phyloP scores from a whole-genome alignment of 805 yeast species.

The Myxozyma sirexii region DNA sequence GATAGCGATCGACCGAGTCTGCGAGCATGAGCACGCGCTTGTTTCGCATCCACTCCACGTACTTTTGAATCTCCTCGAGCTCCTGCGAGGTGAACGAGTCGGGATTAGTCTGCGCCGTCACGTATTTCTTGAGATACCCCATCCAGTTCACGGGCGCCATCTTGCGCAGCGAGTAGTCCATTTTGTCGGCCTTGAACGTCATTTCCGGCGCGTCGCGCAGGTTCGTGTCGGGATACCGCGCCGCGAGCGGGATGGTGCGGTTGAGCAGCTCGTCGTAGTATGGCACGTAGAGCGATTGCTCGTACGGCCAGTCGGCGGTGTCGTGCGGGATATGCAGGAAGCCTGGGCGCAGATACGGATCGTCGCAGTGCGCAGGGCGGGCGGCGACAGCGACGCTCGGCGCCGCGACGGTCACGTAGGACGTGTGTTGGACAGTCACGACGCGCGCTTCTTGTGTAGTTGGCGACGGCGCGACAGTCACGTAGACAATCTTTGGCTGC shows the following conservation, averaged over 20 bases:
- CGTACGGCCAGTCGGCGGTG: background rate
- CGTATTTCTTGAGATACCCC: constrained; percentile 3
- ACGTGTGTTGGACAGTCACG: too few relatives aligned
- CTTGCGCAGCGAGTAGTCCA: background rate
- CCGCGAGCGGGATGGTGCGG: background rate
- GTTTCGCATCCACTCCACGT: constrained; percentile 13
- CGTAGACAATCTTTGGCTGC: too few relatives aligned
- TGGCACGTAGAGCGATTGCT: constrained; percentile 5
- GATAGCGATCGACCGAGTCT: constrained; percentile 24
- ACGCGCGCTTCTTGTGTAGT: too few relatives aligned
- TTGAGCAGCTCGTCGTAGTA: constrained; percentile 1
- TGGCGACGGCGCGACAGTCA: too few relatives aligned
- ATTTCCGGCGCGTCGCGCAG: background rate
- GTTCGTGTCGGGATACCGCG: background rate
- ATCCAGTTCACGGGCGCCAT: constrained; percentile 6
- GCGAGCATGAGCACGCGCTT: constrained; percentile 19
- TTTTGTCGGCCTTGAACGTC: background rate
- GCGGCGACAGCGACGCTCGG: background rate
- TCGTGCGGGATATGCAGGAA: constrained; percentile 9
- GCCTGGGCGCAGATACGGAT: constrained; percentile 29
- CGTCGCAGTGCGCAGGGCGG: constrained; percentile 17
- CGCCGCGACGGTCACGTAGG: too few relatives aligned
- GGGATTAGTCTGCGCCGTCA: background rate
- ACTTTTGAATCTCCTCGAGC: background rate
- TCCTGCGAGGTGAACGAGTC: background rate